phyloP scores from a whole-genome alignment of 495 filamentous ascomycete species.

The Aspergillus saccharolyticus region DNA sequence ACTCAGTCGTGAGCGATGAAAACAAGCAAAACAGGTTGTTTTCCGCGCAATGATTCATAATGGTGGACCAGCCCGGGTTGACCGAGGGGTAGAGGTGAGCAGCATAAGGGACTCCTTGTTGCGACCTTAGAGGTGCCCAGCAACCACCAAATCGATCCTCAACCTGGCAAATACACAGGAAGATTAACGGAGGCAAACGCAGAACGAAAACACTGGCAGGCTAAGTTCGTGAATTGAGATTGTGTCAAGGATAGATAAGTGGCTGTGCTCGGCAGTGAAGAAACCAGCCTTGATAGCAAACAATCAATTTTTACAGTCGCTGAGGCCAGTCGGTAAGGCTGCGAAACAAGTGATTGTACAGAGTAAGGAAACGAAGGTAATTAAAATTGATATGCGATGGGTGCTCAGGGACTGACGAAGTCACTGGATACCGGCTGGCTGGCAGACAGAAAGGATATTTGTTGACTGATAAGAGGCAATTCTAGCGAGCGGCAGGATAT shows the following conservation, averaged over 20 bases:
- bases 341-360: background rate
- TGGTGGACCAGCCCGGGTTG: slow-evolving; percentile 1
- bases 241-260: background rate
- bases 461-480: background rate
- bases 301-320: background rate
- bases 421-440: background rate
- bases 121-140: background rate
- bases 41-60: slow-evolving; percentile 9
- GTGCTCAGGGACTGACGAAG: background rate
- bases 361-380: background rate
- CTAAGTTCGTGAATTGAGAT: background rate
- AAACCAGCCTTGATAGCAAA: background rate
- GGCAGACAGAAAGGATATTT: background rate
- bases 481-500: background rate
- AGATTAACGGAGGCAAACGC: background rate
- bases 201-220: background rate
- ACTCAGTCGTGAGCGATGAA: background rate
- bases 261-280: background rate
- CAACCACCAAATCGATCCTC: background rate
- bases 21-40: background rate
- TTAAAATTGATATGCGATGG: background rate
- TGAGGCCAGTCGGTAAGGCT: background rate
- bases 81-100: slow-evolving; percentile 1
- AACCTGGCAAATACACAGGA: background rate
- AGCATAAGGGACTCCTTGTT: slow-evolving; percentile 4